Conservation (phyloP, 768 basidiomycete genomes). For the Pisolithus microcarpus region DNA sequence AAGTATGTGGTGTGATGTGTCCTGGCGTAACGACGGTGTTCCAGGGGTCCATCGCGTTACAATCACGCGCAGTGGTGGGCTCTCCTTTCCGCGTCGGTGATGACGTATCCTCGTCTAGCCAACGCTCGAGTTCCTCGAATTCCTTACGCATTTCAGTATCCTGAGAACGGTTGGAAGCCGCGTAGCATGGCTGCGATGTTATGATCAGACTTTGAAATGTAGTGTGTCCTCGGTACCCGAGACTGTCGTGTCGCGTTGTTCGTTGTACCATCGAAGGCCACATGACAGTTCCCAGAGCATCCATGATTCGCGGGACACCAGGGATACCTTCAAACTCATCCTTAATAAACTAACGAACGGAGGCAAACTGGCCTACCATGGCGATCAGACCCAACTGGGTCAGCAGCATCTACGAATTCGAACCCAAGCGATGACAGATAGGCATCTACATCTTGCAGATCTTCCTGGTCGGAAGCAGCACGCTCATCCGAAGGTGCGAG, state of each 20-base stretch:
- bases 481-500: constrained; percentile 25
- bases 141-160: constrained; percentile 38
- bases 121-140: constrained; percentile 52
- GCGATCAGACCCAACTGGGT: constrained; percentile 9
- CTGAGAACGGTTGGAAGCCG: constrained; percentile 15
- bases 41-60: constrained; percentile 33
- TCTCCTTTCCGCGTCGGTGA: constrained; percentile 7
- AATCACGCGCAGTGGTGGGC: constrained; percentile 9
- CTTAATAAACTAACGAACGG: background rate
- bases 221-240: background rate
- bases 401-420: constrained; percentile 56
- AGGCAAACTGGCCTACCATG: constrained; percentile 9
- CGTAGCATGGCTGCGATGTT: constrained; percentile 16
- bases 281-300: constrained; percentile 81
- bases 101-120: constrained; percentile 46
- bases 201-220: constrained; percentile 13
- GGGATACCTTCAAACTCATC: constrained; percentile 33
- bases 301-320: constrained; percentile 61
- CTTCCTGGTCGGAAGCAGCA: constrained; percentile 29
- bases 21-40: constrained; percentile 28
- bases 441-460: constrained; percentile 53
- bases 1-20: constrained; percentile 17
- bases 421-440: constrained; percentile 66
- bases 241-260: background rate
- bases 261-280: constrained; percentile 69